Percentiles rank a stretch among this genome's conserved stretches.
Conservation (phyloP, 2,329 filamentous ascomycete genomes). For the Pseudogymnoascus sp. region DNA sequence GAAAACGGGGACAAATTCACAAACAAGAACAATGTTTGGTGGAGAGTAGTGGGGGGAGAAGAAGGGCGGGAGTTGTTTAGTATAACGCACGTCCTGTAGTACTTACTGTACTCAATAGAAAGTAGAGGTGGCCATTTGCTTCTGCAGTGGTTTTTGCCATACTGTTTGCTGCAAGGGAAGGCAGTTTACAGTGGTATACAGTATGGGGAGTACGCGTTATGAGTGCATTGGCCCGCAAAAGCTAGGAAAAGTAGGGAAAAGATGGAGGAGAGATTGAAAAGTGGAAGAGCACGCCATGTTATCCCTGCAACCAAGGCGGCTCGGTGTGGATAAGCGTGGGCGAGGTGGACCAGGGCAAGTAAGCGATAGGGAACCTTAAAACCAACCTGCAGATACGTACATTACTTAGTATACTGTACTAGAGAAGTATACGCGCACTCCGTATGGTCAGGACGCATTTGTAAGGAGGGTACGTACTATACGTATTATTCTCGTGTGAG, state of each 20-base stretch:
- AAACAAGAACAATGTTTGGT: slow-evolving; percentile 3
- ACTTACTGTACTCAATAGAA: not conserved
- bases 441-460: not conserved
- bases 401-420: not conserved
- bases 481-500: not conserved
- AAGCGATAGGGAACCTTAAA: slow-evolving; percentile 5
- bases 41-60: not conserved
- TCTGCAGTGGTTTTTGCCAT: not conserved
- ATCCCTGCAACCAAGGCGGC: slow-evolving; percentile 7
- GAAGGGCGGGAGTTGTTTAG: not conserved
- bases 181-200: not conserved
- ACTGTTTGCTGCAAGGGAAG: not conserved
- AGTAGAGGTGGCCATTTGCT: not conserved
- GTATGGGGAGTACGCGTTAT: not conserved
- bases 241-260: not conserved
- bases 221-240: slow-evolving; percentile 1
- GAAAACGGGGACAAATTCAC: not conserved
- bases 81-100: not conserved
- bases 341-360: not conserved
- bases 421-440: not conserved
- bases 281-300: slow-evolving; percentile 5
- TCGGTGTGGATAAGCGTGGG: slow-evolving; percentile 6
- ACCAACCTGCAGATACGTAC: not conserved
- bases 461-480: not conserved
- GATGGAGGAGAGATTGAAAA: not conserved